Base-by-base conservation (phyloP, 805 yeast species). In the Naumovozyma baii region DNA sequence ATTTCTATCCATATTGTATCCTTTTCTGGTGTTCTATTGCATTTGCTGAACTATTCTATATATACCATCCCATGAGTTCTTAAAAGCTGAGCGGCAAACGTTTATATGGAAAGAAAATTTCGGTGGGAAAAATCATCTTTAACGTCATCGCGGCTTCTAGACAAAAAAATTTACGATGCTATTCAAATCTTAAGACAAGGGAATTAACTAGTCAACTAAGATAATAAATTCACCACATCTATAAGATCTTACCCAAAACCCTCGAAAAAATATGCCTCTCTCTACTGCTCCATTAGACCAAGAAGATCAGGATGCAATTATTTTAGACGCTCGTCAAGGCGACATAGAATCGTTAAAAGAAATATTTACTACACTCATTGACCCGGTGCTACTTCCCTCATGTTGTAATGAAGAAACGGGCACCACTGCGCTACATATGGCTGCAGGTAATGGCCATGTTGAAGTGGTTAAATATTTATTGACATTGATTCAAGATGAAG, bases 361-460 rank as follows among this genome's bases (percentile, higher is more conserved):
- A 44, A 75, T 83, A 31, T 82, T 92, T 51, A 66, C 72, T 14
- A 74, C 74, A 39, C 67, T 67, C 50, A 65, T 74, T 38, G 72
- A 74, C 37, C 69, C 80, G 2, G 55, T 57, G 1, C 64, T 44
- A 44, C 69, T 53, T 47, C 55, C 45, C 3, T 52, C 62, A 3
- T 78, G 82, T 48, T 68, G 69, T 46, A 95, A 88, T 49, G 79
- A 76, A 35, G 66, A 59, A 39, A 70, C 88, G 2, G 59, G 70
- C 31, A 75, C 83, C 38, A 84, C 95, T 0, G 82, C 95, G 5
- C 64, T 92, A 37, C 99, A 92, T 58, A 84, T 85, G 88, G 96
- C 97, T 0, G 79, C 94, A 18, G 98, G 94, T 19, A 92, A 92
- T 62, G 98, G 96, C 1, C 94, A 90, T 57, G 47, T 66, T 3